Evolutionary conservation across 1,284 basidiomycete species (phyloP), one percentile per base, ranked within the genome.

Genomic region (Afroboletus lepidellus): DNA sequence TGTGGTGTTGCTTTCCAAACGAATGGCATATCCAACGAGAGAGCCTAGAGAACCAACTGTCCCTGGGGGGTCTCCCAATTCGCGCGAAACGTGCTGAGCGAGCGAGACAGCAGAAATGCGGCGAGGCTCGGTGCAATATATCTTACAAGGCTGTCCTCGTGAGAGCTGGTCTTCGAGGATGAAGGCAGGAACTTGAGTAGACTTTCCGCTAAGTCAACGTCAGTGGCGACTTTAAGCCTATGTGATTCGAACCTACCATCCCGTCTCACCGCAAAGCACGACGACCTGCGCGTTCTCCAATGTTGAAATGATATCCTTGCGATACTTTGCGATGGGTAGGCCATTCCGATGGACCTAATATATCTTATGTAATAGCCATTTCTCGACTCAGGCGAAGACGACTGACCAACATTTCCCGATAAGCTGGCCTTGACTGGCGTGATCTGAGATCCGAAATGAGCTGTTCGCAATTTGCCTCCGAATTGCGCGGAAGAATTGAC

Each of bases 101-200:
- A 99, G 81, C 1, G 97, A 98, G 46, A 99, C 94, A 1, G 97
- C 96, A 51, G 94, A 97, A 62, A 99, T 99, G 51, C 96, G 85
- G 24, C 97, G 81, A 1, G 97, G 97, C 63, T 99, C 96, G 3
- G 96, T 98, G 58, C 95, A 97, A 63, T 87, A 94, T 60, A 99
- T 92, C 70, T 90, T 96, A 76, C 94, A 98, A 46, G 84, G 80
- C 60, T 80, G 81, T 18, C 95, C 96, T 53, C 80, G 80, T 6
- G 86, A 81, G 16, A 98, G 80, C 48, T 92, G 86, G 65, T 97
- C 85, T 69, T 99, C 97, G 9, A 99, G 79, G 55, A 99, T 90
- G 74, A 94, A 99, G 0, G 92, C 81, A 1, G 97, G 97, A 4
- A 99, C 83, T 74, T 99, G 97, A 0, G 97, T 99, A 1, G 95